Percentiles rank a stretch among this genome's conserved stretches.
phyloP scores from a whole-genome alignment of 1,284 basidiomycete genomes.

The Lentinus polychrous region DNA sequence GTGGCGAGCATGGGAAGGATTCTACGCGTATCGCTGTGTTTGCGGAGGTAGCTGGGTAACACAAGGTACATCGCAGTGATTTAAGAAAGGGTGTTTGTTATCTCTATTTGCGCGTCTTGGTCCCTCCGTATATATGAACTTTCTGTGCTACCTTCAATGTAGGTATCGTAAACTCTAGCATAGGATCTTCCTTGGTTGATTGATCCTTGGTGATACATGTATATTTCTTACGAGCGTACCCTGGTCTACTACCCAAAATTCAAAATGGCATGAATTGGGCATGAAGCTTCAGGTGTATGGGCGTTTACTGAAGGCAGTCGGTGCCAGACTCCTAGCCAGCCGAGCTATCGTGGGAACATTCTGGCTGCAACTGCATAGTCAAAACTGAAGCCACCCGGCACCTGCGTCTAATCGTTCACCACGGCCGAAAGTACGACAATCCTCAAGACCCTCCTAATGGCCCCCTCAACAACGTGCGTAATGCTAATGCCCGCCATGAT shows the following conservation, averaged over 20 bases:
- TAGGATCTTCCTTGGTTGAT: no score
- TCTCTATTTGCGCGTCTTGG: no score
- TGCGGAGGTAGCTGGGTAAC: slow-evolving; percentile 61
- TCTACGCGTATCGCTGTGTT: slow-evolving; percentile 52
- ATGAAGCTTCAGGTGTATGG: no score
- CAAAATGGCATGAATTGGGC: no score
- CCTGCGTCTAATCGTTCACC: slow-evolving; percentile 15
- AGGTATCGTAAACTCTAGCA: no score
- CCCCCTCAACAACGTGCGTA: slow-evolving; percentile 30
- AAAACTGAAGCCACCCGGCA: slow-evolving; percentile 19
- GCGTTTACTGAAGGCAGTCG: no score
- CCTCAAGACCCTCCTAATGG: slow-evolving; percentile 29
- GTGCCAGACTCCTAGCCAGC: neutral
- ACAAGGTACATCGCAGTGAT: neutral
- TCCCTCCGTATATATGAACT: no score
- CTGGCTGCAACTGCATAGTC: slow-evolving; percentile 23
- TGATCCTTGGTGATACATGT: no score
- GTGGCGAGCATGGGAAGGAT: slow-evolving; percentile 59
- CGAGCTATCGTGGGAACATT: slow-evolving; percentile 18
- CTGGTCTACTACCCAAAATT: no score
- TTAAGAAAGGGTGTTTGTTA: no score
- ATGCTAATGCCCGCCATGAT: neutral
- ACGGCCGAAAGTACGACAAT: slow-evolving; percentile 21
- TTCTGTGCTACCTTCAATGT: no score
- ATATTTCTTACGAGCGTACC: no score